Percentiles rank a stretch among this genome's conserved stretches.
These are phyloP conservation scores for Ustilago shanxiensis DNA, from an alignment of 1,284 basidiomycete genomes.

Conservation along the genomic window DNA sequence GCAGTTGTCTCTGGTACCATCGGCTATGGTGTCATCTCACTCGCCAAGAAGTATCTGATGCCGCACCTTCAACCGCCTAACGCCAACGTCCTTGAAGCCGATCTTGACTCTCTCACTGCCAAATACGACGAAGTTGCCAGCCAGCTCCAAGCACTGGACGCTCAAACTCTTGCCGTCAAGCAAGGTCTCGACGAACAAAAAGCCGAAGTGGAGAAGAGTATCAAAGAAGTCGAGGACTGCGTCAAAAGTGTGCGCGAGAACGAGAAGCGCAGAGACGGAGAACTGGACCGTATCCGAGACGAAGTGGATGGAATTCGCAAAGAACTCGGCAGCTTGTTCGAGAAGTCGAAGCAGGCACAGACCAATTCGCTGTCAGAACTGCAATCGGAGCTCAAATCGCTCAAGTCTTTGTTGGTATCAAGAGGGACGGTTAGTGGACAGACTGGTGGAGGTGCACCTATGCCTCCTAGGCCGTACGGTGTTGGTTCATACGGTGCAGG, in stretches of 20 bases:
- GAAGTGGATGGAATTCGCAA: conserved; percentile 79
- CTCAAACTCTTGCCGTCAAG: conserved; percentile 80
- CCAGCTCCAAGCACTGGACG: conserved; percentile 80
- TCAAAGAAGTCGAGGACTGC: conserved; percentile 82
- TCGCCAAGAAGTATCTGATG: conserved; percentile 91
- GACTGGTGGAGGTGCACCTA: conserved; percentile 12
- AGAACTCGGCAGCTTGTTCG: conserved; percentile 94
- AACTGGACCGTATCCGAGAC: conserved; percentile 83
- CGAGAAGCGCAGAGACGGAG: conserved; percentile 83
- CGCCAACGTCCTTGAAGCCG: conserved; percentile 87
- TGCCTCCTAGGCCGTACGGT: conserved; percentile 33
- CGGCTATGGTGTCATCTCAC: conserved; percentile 85
- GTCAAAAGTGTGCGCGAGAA: conserved; percentile 83
- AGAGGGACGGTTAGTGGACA: conserved; percentile 75
- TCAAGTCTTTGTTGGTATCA: conserved; percentile 91
- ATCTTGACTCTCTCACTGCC: conserved; percentile 84
- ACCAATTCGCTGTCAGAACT: conserved; percentile 80
- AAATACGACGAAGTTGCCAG: conserved; percentile 92
- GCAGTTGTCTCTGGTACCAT: conserved; percentile 89
- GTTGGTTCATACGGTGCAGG: conserved; percentile 35
- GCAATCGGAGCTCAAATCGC: conserved; percentile 92
- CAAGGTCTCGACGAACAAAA: conserved; percentile 85
- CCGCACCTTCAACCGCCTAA: conserved; percentile 93
- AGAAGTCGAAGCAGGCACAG: conserved; percentile 84
- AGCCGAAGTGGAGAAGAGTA: conserved; percentile 81